Conservation (phyloP, 2,329 filamentous ascomycete species). For the Colletotrichum australisinense region DNA sequence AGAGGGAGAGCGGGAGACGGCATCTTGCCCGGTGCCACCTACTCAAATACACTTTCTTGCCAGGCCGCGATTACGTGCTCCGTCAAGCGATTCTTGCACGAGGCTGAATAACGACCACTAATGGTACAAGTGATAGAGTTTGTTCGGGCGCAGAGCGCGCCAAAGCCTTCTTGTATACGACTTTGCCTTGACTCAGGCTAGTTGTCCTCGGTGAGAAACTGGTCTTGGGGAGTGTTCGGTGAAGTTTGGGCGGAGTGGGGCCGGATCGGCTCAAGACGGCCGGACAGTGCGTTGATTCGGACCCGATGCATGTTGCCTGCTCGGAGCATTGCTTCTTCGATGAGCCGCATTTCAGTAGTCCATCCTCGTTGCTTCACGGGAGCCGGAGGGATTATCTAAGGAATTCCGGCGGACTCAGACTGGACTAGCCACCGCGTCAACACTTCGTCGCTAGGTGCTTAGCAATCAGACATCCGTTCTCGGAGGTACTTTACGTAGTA, state of each 20-base stretch:
- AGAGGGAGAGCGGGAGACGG: not conserved
- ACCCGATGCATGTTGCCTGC: not conserved
- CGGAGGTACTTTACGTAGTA: too few relatives aligned
- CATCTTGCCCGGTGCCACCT: not conserved
- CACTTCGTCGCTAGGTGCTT: not conserved
- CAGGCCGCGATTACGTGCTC: too few relatives aligned
- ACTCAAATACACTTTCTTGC: not conserved
- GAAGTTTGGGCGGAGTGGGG: not conserved
- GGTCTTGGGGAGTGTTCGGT: not conserved
- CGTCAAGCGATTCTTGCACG: too few relatives aligned
- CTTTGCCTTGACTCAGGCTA: not conserved
- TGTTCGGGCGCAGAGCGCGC: too few relatives aligned
- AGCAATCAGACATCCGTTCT: constrained; percentile 6
- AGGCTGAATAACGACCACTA: too few relatives aligned
- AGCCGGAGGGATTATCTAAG: not conserved
- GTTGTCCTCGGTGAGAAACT: not conserved
- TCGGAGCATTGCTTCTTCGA: not conserved
- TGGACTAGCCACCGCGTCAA: not conserved
- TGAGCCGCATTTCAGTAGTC: not conserved
- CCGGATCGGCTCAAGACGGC: not conserved
- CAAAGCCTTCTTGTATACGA: too few relatives aligned
- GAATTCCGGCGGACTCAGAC: not conserved
- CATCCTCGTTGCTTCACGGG: not conserved
- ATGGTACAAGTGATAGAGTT: too few relatives aligned
- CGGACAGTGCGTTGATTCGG: not conserved